Evolutionary conservation across 148 eudicot genomes (phyloP).

Genomic region (Limonium bicolor): DNA sequence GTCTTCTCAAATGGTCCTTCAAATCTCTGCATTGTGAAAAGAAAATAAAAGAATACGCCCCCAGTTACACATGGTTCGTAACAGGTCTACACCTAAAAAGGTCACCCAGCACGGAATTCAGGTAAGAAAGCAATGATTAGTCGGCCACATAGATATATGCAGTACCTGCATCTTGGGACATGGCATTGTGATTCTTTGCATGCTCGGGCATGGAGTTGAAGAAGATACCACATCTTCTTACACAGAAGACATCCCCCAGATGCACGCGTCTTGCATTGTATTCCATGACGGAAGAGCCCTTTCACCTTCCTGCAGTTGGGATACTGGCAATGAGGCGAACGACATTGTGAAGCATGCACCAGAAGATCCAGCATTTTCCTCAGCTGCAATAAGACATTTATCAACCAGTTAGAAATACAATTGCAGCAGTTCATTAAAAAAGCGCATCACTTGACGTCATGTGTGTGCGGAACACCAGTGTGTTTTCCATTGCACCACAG

Average conservation of each 20-base stretch:
- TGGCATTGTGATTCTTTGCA: conserved; percentile 79
- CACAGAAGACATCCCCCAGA: conserved; percentile 85
- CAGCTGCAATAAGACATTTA: conserved; percentile 74
- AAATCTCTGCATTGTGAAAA: conserved; percentile 30
- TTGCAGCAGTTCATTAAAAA: not conserved
- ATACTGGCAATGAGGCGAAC: conserved; percentile 58
- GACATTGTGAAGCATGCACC: conserved; percentile 91
- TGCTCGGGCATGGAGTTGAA: conserved; percentile 92
- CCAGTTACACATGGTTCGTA: too few relatives aligned
- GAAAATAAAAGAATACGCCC: not conserved
- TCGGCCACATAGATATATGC: too few relatives aligned
- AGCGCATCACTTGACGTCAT: too few relatives aligned
- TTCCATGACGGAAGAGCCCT: conserved; percentile 90
- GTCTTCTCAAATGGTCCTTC: conserved; percentile 57
- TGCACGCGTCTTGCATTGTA: conserved; percentile 58
- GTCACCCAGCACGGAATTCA: too few relatives aligned
- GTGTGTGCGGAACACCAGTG: too few relatives aligned
- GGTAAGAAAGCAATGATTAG: too few relatives aligned
- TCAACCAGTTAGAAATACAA: conserved; percentile 3
- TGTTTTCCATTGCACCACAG: too few relatives aligned
- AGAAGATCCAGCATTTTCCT: conserved; percentile 88
- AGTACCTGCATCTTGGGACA: conserved; percentile 98
- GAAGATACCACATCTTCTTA: conserved; percentile 94
- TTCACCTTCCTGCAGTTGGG: conserved; percentile 83
- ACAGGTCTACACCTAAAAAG: too few relatives aligned